Evolutionary conservation across 2,329 filamentous ascomycete genomes (phyloP).

Genomic region (Akanthomyces lecanii): DNA sequence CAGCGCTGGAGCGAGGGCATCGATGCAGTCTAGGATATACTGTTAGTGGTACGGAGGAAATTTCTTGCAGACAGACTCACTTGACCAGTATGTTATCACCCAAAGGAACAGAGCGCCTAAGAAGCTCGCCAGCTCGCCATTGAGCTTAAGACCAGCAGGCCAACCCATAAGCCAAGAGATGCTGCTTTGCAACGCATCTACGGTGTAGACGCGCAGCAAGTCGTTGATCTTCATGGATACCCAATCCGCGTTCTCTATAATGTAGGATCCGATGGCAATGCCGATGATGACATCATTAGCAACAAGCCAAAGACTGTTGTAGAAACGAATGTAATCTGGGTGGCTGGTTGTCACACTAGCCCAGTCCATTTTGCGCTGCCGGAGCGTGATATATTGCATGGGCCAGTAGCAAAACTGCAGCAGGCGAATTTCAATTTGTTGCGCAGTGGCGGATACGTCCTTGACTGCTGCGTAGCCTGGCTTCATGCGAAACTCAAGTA

Average conservation of each 20-base stretch:
- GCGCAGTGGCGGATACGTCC: slow-evolving; percentile 92
- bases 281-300: slow-evolving; percentile 98
- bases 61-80: slow-evolving; percentile 42
- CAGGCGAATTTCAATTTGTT: slow-evolving; percentile 93
- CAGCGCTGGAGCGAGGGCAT: slow-evolving; percentile 71
- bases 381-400: slow-evolving; percentile 87
- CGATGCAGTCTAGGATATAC: slow-evolving; percentile 59
- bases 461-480: slow-evolving; percentile 82
- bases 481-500: slow-evolving; percentile 80
- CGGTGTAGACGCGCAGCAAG: slow-evolving; percentile 75
- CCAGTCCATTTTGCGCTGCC: slow-evolving; percentile 89
- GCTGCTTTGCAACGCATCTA: slow-evolving; percentile 80
- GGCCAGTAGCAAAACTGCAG: slow-evolving; percentile 99
- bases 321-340: slow-evolving; percentile 97
- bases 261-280: slow-evolving; percentile 92
- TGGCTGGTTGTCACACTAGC: slow-evolving; percentile 92
- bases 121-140: slow-evolving; percentile 89
- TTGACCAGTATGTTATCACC: slow-evolving; percentile 98
- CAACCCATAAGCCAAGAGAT: slow-evolving; percentile 95
- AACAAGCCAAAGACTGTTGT: slow-evolving; percentile 97
- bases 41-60: background rate
- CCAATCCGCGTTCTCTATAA: slow-evolving; percentile 87
- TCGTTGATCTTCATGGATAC: slow-evolving; percentile 76
- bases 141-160: slow-evolving; percentile 92
- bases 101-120: slow-evolving; percentile 93